A percentile compares a stretch with the other conserved stretches of the same genome.
Evolutionary conservation across 306 rosid genomes (phyloP).

Genomic region (Fragaria ananassa): DNA sequence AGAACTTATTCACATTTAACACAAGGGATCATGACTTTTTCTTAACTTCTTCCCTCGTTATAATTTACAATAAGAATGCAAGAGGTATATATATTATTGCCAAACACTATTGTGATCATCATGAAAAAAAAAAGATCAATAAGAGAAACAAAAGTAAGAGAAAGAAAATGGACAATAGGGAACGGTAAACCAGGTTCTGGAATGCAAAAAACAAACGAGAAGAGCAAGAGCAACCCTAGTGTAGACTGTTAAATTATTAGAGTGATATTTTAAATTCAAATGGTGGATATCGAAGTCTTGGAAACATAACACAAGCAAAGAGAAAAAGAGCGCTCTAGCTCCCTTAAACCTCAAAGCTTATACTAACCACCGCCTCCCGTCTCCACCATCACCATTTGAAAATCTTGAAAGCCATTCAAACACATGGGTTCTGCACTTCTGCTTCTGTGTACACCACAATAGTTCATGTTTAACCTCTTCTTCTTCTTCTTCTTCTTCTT

Average conservation of each 20-base stretch:
- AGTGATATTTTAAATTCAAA: not conserved
- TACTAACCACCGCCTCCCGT: not conserved
- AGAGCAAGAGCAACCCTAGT: not conserved
- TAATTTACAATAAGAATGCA: too few relatives aligned
- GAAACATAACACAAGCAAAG: constrained; percentile 18
- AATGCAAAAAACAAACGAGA: not conserved
- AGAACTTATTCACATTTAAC: not conserved
- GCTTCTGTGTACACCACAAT: not conserved
- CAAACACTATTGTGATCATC: not conserved
- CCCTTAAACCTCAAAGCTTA: constrained; percentile 8
- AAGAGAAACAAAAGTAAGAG: not conserved
- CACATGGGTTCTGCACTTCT: not conserved
- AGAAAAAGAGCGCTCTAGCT: constrained; percentile 2
- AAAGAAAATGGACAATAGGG: not conserved
- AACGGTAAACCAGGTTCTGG: not conserved
- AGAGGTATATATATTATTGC: not conserved
- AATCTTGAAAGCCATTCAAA: constrained; percentile 1
- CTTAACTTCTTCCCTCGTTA: not conserved
- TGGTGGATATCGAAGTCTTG: constrained; percentile 8
- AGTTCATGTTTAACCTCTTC: not conserved
- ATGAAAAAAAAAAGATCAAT: not conserved
- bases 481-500: not conserved
- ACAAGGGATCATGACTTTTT: not conserved
- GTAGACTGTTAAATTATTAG: not conserved
- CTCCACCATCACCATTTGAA: not conserved